Percentiles rank a stretch among this genome's conserved stretches.
phyloP scores from a whole-genome alignment of 116 monocot species.

The Phalaenopsis hybrid region DNA sequence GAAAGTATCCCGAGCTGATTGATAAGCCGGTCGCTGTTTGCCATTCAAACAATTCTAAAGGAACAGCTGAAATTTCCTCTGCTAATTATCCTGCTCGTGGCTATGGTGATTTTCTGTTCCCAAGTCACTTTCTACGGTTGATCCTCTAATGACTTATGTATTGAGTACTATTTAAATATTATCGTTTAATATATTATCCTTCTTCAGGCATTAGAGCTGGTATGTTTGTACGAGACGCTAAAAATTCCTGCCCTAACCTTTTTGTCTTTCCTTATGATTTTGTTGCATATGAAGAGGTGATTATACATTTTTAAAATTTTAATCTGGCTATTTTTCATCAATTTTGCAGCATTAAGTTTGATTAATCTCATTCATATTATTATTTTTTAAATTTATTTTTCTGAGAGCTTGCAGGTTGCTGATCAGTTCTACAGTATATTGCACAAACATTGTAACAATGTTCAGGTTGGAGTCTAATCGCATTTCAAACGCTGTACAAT shows the following conservation, averaged over 20 bases:
- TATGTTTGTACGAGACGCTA: conserved; percentile 98
- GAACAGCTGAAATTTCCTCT: conserved; percentile 98
- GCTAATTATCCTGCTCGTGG: conserved; percentile 88
- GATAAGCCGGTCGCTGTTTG: conserved; percentile 94
- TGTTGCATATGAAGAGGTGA: conserved; percentile 79
- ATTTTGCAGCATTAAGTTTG: background rate
- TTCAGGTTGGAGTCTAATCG: conserved; percentile 50
- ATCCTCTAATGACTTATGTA: background rate
- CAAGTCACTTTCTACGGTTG: background rate
- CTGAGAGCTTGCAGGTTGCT: conserved; percentile 61
- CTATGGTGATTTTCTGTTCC: conserved; percentile 36
- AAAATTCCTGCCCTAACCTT: conserved; percentile 73
- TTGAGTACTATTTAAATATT: background rate
- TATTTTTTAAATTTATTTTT: conserved; percentile 1
- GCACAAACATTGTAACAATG: conserved; percentile 83
- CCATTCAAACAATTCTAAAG: conserved; percentile 91
- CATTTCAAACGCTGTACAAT: background rate
- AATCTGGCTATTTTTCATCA: too few relatives aligned
- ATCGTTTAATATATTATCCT: background rate
- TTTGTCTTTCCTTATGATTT: conserved; percentile 89
- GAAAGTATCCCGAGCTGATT: conserved; percentile 60
- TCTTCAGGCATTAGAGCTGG: conserved; percentile 72
- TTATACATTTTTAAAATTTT: conserved; percentile 1
- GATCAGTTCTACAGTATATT: conserved; percentile 91
- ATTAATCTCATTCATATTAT: conserved; percentile 3